Base-by-base conservation (phyloP, 805 yeast species). In the Candida koratica region DNA sequence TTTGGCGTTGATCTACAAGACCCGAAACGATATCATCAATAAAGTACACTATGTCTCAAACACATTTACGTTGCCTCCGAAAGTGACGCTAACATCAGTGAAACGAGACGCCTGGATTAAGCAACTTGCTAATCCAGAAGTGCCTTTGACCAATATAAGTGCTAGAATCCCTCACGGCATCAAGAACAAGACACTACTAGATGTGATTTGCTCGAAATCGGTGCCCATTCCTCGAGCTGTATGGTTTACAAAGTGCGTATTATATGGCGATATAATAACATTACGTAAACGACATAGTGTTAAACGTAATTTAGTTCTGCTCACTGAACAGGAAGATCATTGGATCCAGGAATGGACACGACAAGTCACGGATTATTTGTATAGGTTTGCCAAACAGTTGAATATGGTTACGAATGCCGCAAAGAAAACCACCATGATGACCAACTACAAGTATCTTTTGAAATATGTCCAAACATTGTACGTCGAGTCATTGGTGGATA, bases 341-440 rank as follows among this genome's bases (percentile, higher is more conserved):
- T 82, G 96, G 87, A 65, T 81, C 13, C 76, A 75, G 39, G 96
- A 87, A 53, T 90, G 97, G 97, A 84, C 97, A 0, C 84, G 79
- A 27, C 94, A 84, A 45, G 79, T 89, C 11, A 69, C 79, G 3
- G 79, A 75, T 37, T 83, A 69, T 46, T 47, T 81, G 9, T 77
- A 72, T 43, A 68, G 69, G 43, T 64, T 73, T 17, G 64, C 79
- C 16, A 62, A 67, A 28, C 75, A 70, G 20, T 52, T 64, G 53
- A 28, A 39, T 4, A 25, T 28, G 6, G 51, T 61, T 4, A 39
- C 44, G 4, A 38, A 56, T 4, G 41, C 39, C 0, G 71, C 67
- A 13, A 52, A 48, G 43, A 65, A 55, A 39, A 55, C 44, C 12
- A 52, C 45, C 2, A 75, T 76, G 79, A 71, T 69, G 49, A 48